Evolutionary conservation across 1,139 yeast genomes (phyloP), one percentile per base, ranked within the genome.

Genomic region (Yamadazyma membranifaciens): DNA sequence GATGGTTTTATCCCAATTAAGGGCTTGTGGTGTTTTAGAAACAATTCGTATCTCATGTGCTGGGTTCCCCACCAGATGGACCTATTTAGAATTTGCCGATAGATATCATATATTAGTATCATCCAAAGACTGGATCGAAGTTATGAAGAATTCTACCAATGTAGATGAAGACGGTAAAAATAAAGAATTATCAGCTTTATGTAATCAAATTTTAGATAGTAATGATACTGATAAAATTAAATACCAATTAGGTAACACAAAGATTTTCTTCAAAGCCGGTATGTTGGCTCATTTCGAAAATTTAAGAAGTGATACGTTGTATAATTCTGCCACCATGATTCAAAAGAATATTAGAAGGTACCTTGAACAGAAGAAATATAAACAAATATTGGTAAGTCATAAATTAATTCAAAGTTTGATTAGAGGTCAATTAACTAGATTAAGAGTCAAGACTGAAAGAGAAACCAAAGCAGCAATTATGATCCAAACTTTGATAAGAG

Each of bases 1-100:
- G 40, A 89, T 92, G 97, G 98, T 92, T 35, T 73, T 92, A 48
- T 84, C 95, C 6, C 98, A 92, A 64, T 75, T 92, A 50, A 81
- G 98, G 58, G 98, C 98, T 12, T 92, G 98, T 74, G 98, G 98
- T 81, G 98, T 92, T 38, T 73, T 92, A 52, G 98, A 94, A 64
- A 92, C 98, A 1, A 92, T 92, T 57, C 75, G 96, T 55, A 92
- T 92, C 40, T 91, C 98, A 9, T 91, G 97, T 67, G 98, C 96
- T 38, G 98, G 98, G 30, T 92, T 89, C 75, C 98, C 98, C 26
- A 85, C 97, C 0, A 77, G 98, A 59, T 89, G 97, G 94, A 79
- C 96, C 1, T 92, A 88, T 59, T 91, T 84, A 41, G 98, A 92
- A 59, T 92, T 92, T 69, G 96, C 92, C 32, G 81, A 83, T 48